phyloP scores from a whole-genome alignment of 768 basidiomycete species.

The Pisolithus albus region DNA sequence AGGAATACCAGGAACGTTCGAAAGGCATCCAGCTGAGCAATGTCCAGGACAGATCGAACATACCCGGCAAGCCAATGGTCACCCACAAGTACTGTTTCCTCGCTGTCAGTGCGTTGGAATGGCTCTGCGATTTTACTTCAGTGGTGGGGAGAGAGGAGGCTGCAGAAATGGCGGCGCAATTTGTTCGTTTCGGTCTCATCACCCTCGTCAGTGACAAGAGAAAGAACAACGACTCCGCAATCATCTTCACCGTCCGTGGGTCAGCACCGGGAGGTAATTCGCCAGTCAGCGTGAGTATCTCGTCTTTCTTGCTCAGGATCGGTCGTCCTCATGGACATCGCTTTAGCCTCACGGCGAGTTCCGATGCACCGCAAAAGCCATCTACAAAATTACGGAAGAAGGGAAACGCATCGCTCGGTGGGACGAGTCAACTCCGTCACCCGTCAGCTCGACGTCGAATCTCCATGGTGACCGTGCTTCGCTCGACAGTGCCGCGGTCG shows the following conservation, averaged over 20 bases:
- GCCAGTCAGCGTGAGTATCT: conserved; percentile 49
- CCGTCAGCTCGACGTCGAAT: conserved; percentile 59
- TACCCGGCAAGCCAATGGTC: conserved; percentile 35
- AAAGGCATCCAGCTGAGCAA: conserved; percentile 70
- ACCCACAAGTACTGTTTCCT: conserved; percentile 71
- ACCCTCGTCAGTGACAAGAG: conserved; percentile 83
- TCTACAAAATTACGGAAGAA: conserved; percentile 92
- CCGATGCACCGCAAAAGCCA: conserved; percentile 90
- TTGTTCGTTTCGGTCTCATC: conserved; percentile 92
- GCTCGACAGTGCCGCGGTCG: conserved; percentile 34
- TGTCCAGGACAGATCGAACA: conserved; percentile 56
- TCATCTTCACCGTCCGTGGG: conserved; percentile 88
- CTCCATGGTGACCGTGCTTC: conserved; percentile 56
- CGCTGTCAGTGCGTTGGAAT: conserved; percentile 85
- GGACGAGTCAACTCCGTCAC: conserved; percentile 55
- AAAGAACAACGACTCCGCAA: conserved; percentile 86
- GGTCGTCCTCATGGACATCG: neutral
- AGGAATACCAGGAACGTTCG: conserved; percentile 72
- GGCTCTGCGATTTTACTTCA: conserved; percentile 96
- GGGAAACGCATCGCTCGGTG: conserved; percentile 82
- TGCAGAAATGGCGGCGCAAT: conserved; percentile 96
- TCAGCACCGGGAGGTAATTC: conserved; percentile 70
- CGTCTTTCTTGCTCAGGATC: conserved; percentile 18
- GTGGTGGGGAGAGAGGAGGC: conserved; percentile 95
- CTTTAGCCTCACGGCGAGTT: conserved; percentile 88